Evolutionary conservation across 345 rosid species (phyloP).

Genomic region (sweet orange (Citrus sinensis)): DNA sequence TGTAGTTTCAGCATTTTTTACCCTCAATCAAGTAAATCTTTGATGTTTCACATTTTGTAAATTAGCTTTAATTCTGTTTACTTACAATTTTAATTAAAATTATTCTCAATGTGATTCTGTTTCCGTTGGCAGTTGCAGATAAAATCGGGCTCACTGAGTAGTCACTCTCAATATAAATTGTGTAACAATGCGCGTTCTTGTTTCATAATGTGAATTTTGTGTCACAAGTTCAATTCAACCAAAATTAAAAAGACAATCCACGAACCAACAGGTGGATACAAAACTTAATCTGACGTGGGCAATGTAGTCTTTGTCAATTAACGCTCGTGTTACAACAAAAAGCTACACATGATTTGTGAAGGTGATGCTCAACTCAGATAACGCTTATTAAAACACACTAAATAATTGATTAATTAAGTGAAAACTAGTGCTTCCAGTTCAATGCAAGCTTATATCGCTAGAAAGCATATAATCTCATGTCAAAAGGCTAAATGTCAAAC

Average conservation of each 20-base stretch:
- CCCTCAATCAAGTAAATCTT: background rate
- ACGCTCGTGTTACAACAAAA: background rate
- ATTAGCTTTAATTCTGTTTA: background rate
- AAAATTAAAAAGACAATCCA: no score
- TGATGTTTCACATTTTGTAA: background rate
- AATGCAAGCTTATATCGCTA: background rate
- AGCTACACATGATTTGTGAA: background rate
- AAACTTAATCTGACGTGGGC: background rate
- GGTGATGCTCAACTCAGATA: background rate
- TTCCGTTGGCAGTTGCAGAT: background rate
- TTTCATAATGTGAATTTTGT: background rate
- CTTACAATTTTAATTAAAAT: no score
- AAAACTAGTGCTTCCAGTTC: background rate
- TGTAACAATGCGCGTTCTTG: background rate
- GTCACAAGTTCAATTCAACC: background rate
- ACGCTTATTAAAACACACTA: background rate
- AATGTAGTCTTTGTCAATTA: background rate
- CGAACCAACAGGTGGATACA: background rate
- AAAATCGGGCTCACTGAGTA: no score
- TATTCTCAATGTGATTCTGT: background rate
- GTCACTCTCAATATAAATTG: no score
- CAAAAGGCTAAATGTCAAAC: background rate
- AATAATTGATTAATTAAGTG: background rate
- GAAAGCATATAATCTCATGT: background rate
- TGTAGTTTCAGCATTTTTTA: slow-evolving; percentile 1